Evolutionary conservation across 306 rosid species (phyloP).

Genomic region (Ceratonia siliqua): DNA sequence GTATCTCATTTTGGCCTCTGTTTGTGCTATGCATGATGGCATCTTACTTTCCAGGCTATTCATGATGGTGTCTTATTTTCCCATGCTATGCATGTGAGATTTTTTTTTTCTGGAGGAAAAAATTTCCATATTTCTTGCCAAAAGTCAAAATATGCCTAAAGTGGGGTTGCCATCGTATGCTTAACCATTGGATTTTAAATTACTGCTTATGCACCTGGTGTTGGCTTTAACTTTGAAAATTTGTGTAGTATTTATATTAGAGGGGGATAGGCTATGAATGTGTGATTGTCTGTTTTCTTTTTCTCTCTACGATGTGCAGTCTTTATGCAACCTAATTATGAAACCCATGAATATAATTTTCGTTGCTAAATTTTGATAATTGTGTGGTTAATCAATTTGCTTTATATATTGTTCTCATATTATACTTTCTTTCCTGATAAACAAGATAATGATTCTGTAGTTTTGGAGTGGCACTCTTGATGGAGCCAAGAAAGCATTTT

Average conservation of each 20-base stretch:
- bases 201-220: neutral
- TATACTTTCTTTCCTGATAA: slow-evolving; percentile 5
- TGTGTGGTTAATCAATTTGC: neutral
- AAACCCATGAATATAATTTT: neutral
- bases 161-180: neutral
- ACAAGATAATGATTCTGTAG: slow-evolving; percentile 42
- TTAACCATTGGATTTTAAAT: too few species aligned
- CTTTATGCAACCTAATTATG: neutral
- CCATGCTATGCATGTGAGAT: neutral
- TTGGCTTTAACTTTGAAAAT: neutral
- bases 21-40: too few species aligned
- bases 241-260: neutral
- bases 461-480: slow-evolving; percentile 86
- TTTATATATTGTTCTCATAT: slow-evolving; percentile 13
- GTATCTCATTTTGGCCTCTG: too few species aligned
- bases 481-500: slow-evolving; percentile 70
- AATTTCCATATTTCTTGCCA: too few species aligned
- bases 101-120: neutral
- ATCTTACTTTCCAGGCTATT: too few species aligned
- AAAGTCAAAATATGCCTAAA: too few species aligned
- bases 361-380: slow-evolving; percentile 15
- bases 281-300: neutral
- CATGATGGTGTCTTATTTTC: too few species aligned
- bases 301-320: neutral
- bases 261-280: too few species aligned